Conservation (phyloP, 495 filamentous ascomycete genomes). For the Barbatosphaeria neglecta region DNA sequence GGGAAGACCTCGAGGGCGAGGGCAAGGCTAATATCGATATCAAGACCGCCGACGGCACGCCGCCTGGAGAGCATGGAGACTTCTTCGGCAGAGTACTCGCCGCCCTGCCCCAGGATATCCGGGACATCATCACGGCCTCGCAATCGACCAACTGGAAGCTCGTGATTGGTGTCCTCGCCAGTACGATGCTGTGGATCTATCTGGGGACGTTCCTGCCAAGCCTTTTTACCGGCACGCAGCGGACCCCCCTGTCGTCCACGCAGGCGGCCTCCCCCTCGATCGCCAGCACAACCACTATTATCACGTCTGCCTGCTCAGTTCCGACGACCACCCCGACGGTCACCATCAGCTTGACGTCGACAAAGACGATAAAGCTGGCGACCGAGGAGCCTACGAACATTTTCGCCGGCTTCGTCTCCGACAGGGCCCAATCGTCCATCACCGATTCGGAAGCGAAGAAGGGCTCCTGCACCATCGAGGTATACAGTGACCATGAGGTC, state of each 20-base stretch:
- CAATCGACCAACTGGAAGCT: neutral
- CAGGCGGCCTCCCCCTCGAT: neutral
- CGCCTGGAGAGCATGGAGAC: too few species aligned
- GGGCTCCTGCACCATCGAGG: constrained; percentile 24
- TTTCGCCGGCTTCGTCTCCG: constrained; percentile 26
- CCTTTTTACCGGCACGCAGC: neutral
- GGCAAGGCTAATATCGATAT: constrained; percentile 9
- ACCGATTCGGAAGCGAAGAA: constrained; percentile 10
- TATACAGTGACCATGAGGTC: constrained; percentile 24
- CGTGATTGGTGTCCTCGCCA: constrained; percentile 4
- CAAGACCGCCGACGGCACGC: too few species aligned
- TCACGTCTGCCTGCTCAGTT: constrained; percentile 4
- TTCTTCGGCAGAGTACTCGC: too few species aligned
- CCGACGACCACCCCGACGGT: constrained; percentile 22
- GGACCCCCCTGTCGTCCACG: neutral
- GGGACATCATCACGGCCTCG: neutral
- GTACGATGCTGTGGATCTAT: constrained; percentile 7
- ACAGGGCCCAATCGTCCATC: constrained; percentile 16
- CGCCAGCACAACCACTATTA: constrained; percentile 9
- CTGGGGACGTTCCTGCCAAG: constrained; percentile 2
- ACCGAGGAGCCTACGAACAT: constrained; percentile 23
- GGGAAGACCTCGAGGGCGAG: constrained; percentile 6
- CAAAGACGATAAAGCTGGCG: constrained; percentile 17
- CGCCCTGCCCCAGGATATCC: constrained; percentile 1
- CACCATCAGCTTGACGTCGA: constrained; percentile 26